Base-by-base conservation (phyloP, 208 protist species). In the Crithidia acanthocephali region DNA sequence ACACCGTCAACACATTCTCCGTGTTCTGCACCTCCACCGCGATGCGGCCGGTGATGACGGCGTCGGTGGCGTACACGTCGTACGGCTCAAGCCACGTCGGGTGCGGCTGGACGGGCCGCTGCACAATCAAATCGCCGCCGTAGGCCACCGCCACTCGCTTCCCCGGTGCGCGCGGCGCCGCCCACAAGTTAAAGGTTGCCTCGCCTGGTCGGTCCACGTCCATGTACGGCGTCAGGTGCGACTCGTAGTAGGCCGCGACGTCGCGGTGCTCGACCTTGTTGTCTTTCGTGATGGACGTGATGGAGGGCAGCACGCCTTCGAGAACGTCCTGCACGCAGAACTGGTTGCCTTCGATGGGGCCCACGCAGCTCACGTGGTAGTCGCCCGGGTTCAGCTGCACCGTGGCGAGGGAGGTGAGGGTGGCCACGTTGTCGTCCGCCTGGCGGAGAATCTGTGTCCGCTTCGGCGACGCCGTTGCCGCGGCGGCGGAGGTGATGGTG, bases 301-400 rank as follows among this genome's bases (percentile, higher is more conserved):
- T 63, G 47, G 76, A 76, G 28, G 90, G 85, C 55, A 90, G 68
- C 13, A 70, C 84, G 44, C 83, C 81, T 63, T 90, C 81, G 23
- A 95, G 74, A 23, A 79, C 71, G 45, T 95, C 87, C 61, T 84
- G 72, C 53, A 95, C 74, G 16, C 83, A 65, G 25, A 92, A 51
- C 35, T 56, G 59, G 53, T 93, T 95, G n/a, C 87, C 85, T 0
- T 76, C 65, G n/a, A 70, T 57, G n/a, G 79, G 59, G 37, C 90
- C 90, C 28, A 95, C 74, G 69, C 87, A 95, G 79, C 90, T 93
- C 22, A 95, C 80, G 51, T 91, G 84, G 72, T 85, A 85, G 45
- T 95, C 90, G 9, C 85, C 85, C 8, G 90, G 85, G 47, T 79
- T 77, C n/a, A 95, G 80, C 44, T 60, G 73, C 23, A 94, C 72